phyloP scores from a whole-genome alignment of 164 flowering plant genomes.

The Tinospora cordifolia region DNA sequence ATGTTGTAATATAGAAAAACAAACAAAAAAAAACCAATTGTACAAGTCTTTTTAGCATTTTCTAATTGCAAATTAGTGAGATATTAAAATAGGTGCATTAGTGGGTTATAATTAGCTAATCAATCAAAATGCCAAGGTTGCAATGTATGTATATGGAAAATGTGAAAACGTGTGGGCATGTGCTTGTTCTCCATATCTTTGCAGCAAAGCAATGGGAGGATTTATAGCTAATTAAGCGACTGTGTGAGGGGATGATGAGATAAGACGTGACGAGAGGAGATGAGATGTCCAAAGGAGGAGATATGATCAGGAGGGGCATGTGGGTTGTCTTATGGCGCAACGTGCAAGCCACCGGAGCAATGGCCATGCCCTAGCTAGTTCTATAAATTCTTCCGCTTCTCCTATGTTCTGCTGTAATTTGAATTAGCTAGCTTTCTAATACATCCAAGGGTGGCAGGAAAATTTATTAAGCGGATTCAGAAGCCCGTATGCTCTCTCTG shows the following conservation, averaged over 20 bases:
- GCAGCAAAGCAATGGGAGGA: neutral
- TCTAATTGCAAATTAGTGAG: no score
- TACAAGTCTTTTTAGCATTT: no score
- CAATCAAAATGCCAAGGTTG: neutral
- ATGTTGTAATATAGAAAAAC: no score
- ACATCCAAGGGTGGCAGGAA: neutral
- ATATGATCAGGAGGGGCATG: constrained; percentile 4
- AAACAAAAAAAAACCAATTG: no score
- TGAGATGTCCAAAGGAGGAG: neutral
- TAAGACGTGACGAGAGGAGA: neutral
- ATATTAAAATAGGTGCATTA: no score
- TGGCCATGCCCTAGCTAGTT: neutral
- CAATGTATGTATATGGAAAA: neutral
- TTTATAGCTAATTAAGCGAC: neutral
- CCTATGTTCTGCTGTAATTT: neutral
- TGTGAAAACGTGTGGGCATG: neutral
- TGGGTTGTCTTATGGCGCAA: constrained; percentile 14
- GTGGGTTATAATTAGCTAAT: no score
- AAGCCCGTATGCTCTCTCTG: no score
- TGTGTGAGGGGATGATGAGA: constrained; percentile 8
- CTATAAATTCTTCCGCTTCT: no score
- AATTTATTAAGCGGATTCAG: no score
- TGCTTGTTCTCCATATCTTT: neutral
- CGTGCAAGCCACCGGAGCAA: neutral
- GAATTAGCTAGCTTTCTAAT: neutral